phyloP scores from a whole-genome alignment of 352 stramenopile genomes.

The Pythium aquatile region DNA sequence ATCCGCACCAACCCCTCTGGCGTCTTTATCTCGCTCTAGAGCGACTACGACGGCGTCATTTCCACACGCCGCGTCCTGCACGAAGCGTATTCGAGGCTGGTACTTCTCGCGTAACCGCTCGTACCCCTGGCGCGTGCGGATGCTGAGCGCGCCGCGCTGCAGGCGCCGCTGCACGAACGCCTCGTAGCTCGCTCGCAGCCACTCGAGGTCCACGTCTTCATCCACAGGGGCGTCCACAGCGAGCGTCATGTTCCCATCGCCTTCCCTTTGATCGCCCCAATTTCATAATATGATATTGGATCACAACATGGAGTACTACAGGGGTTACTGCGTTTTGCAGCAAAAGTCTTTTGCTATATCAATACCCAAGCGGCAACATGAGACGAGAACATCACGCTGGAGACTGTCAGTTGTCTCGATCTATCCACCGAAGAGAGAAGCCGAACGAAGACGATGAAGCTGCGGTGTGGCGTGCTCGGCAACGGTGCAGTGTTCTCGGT shows the following conservation, averaged over 20 bases:
- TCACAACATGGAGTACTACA: too few relatives aligned
- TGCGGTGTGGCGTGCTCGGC: too few relatives aligned
- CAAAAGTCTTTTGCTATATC: too few relatives aligned
- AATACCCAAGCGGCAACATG: too few relatives aligned
- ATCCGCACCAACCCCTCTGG: neutral
- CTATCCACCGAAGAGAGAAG: too few relatives aligned
- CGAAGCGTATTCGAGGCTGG: constrained; percentile 29
- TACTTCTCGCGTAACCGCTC: constrained; percentile 32
- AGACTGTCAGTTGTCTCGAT: too few relatives aligned
- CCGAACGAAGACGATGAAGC: too few relatives aligned
- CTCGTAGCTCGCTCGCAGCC: constrained; percentile 23
- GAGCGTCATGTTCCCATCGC: neutral
- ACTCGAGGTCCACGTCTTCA: constrained; percentile 6
- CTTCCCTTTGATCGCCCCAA: too few relatives aligned
- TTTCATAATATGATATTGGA: too few relatives aligned
- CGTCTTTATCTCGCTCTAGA: neutral
- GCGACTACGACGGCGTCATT: neutral
- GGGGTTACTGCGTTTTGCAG: too few relatives aligned
- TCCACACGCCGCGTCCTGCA: constrained; percentile 11
- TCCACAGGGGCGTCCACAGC: neutral
- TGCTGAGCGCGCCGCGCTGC: constrained; percentile 15
- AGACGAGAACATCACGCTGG: too few relatives aligned
- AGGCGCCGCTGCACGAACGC: constrained; percentile 21
- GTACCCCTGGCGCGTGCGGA: constrained; percentile 26
- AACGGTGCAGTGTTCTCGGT: too few relatives aligned